phyloP scores from a whole-genome alignment of 306 rosid species.

The Prosopis cineraria region DNA sequence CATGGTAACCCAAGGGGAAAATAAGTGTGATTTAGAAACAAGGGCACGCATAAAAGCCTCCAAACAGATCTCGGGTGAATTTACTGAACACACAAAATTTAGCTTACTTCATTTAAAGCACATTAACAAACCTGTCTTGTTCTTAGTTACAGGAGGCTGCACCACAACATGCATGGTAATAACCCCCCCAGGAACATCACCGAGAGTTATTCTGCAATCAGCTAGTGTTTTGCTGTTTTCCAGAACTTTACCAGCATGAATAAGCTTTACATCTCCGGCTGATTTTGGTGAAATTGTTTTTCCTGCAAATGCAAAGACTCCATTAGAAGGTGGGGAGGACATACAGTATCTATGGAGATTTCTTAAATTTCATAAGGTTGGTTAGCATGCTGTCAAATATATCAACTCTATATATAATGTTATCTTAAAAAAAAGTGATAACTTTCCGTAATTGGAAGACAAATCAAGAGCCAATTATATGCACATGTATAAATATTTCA shows the following conservation, averaged over 20 bases:
- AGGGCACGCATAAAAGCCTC: neutral
- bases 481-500: neutral
- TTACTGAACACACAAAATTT: conserved; percentile 1
- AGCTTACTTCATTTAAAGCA: neutral
- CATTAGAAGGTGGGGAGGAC: conserved; percentile 25
- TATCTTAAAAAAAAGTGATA: neutral
- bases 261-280: conserved; percentile 59
- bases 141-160: conserved; percentile 58
- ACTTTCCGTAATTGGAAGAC: neutral
- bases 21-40: neutral
- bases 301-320: conserved; percentile 47
- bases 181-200: conserved; percentile 53
- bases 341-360: neutral
- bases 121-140: conserved; percentile 52
- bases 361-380: neutral
- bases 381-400: neutral
- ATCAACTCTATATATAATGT: neutral
- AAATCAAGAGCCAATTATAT: neutral
- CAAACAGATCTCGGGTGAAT: neutral
- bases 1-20: conserved; percentile 25
- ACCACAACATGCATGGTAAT: conserved; percentile 75
- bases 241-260: conserved; percentile 72
- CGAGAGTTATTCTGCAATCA: conserved; percentile 57
- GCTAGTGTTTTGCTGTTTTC: conserved; percentile 68
- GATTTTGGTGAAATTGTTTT: conserved; percentile 62